Evolutionary conservation across 2,329 filamentous ascomycete genomes (phyloP).

Genomic region (Fusarium udum): DNA sequence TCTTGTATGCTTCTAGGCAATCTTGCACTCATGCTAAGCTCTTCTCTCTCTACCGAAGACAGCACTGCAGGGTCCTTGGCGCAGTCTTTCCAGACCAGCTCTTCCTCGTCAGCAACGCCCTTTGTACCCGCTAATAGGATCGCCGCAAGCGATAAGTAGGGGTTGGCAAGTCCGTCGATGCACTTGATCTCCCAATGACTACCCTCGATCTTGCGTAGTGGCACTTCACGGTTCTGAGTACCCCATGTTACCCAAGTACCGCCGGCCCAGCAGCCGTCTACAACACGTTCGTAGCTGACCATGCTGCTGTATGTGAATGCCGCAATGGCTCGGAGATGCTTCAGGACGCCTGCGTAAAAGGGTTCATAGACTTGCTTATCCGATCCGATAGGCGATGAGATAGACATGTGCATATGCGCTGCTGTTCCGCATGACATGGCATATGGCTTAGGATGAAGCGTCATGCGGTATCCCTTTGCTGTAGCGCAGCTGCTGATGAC

Average conservation of each 20-base stretch:
- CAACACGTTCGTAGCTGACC: constrained; percentile 74
- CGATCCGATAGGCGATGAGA: constrained; percentile 58
- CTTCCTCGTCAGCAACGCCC: constrained; percentile 43
- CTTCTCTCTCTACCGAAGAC: constrained; percentile 56
- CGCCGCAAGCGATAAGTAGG: constrained; percentile 67
- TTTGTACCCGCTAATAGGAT: constrained; percentile 46
- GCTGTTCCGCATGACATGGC: constrained; percentile 67
- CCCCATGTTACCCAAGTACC: constrained; percentile 84
- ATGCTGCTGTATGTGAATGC: constrained; percentile 75
- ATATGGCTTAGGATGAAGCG: constrained; percentile 78
- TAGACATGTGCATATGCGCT: constrained; percentile 75
- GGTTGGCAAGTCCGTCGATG: constrained; percentile 82
- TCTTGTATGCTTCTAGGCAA: constrained; percentile 65
- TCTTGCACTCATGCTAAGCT: constrained; percentile 62
- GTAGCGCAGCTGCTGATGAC: constrained; percentile 73
- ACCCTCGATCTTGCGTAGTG: constrained; percentile 71
- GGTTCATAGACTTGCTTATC: constrained; percentile 61
- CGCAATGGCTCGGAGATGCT: constrained; percentile 70
- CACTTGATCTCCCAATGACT: constrained; percentile 83
- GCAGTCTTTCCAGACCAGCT: constrained; percentile 64
- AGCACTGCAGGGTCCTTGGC: constrained; percentile 62
- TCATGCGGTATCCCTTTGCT: constrained; percentile 70
- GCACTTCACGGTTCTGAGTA: constrained; percentile 80
- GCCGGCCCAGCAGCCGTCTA: constrained; percentile 79
- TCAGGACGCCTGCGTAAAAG: constrained; percentile 78